Evolutionary conservation across 2,329 filamentous ascomycete species (phyloP), one percentile per base, ranked within the genome.

Genomic region (Diaporthe sp.): DNA sequence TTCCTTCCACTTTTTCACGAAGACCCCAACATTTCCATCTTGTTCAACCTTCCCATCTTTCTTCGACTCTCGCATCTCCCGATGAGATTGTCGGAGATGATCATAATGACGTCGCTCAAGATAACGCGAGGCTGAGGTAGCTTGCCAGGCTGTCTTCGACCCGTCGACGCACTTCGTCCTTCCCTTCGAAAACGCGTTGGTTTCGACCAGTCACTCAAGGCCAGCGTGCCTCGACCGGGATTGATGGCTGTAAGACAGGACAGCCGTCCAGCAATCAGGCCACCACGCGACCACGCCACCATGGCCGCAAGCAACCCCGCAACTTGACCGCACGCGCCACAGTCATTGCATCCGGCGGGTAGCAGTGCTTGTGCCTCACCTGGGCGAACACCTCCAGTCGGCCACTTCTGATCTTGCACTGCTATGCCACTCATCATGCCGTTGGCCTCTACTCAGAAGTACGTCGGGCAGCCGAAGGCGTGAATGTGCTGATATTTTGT

Each of bases 271-370:
- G n/a, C 31, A 39, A 68, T 34, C 31, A 28, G 25, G 63, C 31
- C 65, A 22, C 37, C 34, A 25, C 34, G 47, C n/a, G 34, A 31
- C 31, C 31, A 53, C 34, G 47, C n/a, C 47, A 42, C 31, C 13
- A 53, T 47, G 49, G 47, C 65, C 8, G 13, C 34, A 53, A 55
- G 49, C 65, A 34, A 55, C 49, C 47, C 65, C 65, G n/a, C 65
- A 70, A 28, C 47, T 25, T 28, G 22, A 37, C 47, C 31, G 49
- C 63, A 10, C 34, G 31, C 47, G 63, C 63, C 22, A 22, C 28
- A 9, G 31, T 37, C 47, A 20, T 51, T n/a, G 25, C 61, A 10
- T 47, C 15, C n/a, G 8, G 60, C 61, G n/a, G 15, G 15, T 34
- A 47, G 15, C 39, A 47, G 20, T 31, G 25, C 4, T n/a, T 22